Percentiles rank a stretch among this genome's conserved stretches.
Conservation (phyloP, 768 basidiomycete species). For the Polyporus arcularius region DNA sequence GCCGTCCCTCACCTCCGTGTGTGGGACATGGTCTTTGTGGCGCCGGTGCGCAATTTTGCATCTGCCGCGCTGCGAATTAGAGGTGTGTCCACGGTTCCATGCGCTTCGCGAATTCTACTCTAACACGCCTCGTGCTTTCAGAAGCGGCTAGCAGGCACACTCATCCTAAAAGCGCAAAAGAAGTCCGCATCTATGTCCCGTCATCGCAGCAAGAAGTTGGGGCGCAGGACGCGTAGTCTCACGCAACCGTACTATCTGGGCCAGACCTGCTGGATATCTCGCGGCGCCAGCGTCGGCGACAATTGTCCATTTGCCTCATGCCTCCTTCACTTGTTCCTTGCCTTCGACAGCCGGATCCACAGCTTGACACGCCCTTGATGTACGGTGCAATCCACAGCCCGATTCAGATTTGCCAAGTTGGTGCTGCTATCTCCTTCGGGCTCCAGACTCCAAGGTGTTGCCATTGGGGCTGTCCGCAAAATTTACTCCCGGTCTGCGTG, state of each 20-base stretch:
- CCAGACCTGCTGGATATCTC: not conserved
- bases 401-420: constrained; percentile 15
- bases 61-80: not conserved
- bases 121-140: not conserved
- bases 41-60: not conserved
- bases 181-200: not conserved
- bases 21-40: constrained; percentile 8
- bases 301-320: not conserved
- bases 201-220: not conserved
- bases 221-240: not conserved
- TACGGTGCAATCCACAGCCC: not conserved
- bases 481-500: not conserved
- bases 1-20: not conserved
- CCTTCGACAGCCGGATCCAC: constrained; percentile 7
- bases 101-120: not conserved
- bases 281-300: not conserved
- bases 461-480: not conserved
- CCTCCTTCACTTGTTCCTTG: not conserved
- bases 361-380: constrained; percentile 4
- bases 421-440: constrained; percentile 5
- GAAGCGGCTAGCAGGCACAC: not conserved
- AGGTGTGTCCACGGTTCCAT: not conserved
- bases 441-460: not conserved
- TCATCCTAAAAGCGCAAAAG: too few relatives aligned
- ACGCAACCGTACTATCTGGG: not conserved